A percentile compares a stretch with the other conserved stretches of the same genome.
These are phyloP conservation scores for Camellia oleifera DNA, from an alignment of 179 eudicot species.

Conservation along the genomic window DNA sequence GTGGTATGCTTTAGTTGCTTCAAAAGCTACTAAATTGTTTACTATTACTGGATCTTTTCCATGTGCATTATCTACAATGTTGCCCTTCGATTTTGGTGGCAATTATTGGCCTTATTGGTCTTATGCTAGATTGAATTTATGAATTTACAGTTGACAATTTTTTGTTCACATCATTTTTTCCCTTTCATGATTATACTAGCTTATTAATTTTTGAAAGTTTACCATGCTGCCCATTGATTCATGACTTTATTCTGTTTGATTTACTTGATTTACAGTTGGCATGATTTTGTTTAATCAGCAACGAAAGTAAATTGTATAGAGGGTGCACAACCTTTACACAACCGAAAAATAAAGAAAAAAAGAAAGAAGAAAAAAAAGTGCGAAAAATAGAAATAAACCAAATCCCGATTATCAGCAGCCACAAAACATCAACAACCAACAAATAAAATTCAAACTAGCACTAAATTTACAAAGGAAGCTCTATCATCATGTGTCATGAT, in stretches of 20 bases:
- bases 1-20: conserved; percentile 39
- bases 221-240: neutral
- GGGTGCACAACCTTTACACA: neutral
- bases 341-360: too few relatives aligned
- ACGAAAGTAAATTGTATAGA: too few relatives aligned
- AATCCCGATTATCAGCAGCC: too few relatives aligned
- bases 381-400: too few relatives aligned
- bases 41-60: neutral
- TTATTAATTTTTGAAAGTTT: neutral
- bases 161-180: neutral
- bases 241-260: neutral
- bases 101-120: neutral
- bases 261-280: neutral
- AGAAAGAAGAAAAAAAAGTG: too few relatives aligned
- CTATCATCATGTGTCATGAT: too few relatives aligned
- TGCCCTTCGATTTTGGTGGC: neutral
- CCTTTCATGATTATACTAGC: neutral
- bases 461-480: too few relatives aligned
- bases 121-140: too few relatives aligned
- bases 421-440: too few relatives aligned
- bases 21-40: neutral
- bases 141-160: neutral
- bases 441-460: too few relatives aligned
- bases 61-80: neutral
- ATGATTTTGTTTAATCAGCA: neutral